Percentiles rank a stretch among this genome's conserved stretches.
Evolutionary conservation across 2,329 filamentous ascomycete genomes (phyloP).

Genomic region (Stachybotrys chlorohalonatus): DNA sequence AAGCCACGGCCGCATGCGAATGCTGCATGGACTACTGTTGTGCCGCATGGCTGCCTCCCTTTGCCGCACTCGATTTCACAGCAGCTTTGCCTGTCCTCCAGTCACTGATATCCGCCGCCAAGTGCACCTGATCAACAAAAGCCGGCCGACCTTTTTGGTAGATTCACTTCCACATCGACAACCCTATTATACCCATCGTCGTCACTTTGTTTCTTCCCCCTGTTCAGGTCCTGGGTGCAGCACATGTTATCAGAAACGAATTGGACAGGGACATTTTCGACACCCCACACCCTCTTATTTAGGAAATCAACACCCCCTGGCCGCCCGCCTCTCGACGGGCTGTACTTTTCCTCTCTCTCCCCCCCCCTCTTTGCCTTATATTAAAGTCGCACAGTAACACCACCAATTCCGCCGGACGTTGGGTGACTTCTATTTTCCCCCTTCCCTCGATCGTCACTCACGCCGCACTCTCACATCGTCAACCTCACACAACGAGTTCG

Average conservation of each 20-base stretch:
- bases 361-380: not conserved
- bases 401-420: not conserved
- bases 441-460: conserved; percentile 11
- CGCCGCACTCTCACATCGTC: conserved; percentile 8
- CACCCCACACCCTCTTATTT: not conserved
- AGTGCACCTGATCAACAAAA: no score
- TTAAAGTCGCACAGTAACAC: not conserved
- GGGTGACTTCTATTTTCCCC: conserved; percentile 10
- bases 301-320: not conserved
- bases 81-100: not conserved
- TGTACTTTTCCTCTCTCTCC: not conserved
- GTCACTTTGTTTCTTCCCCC: no score
- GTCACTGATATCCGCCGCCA: no score
- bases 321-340: not conserved
- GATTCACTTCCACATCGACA: no score
- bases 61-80: not conserved
- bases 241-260: not conserved
- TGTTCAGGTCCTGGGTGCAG: no score
- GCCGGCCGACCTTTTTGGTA: no score
- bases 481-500: conserved; percentile 12
- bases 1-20: not conserved
- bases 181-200: no score
- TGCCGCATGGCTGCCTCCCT: not conserved
- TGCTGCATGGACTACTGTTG: not conserved
- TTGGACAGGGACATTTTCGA: not conserved